These are phyloP conservation scores for Cutaneotrichosporon dermatis DNA, from an alignment of 1,284 basidiomycete species.

Conservation along the genomic window DNA sequence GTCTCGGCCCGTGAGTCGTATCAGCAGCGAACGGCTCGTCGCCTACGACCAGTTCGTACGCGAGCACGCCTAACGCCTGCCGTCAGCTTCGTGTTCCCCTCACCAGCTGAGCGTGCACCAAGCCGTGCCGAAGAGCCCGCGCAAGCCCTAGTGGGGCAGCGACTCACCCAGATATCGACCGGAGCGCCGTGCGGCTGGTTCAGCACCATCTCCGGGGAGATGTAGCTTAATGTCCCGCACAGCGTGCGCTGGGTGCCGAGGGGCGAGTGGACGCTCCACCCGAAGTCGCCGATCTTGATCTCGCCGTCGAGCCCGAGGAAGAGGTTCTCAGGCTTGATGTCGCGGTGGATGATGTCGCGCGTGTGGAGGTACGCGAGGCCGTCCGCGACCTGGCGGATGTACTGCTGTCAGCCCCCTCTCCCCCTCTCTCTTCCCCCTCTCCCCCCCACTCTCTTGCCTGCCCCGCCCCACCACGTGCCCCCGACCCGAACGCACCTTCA, in stretches of 20 bases:
- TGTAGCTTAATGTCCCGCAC: conserved; percentile 90
- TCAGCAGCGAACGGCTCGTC: conserved; percentile 81
- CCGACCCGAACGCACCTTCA: conserved; percentile 50
- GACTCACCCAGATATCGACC: conserved; percentile 39
- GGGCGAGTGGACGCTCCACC: conserved; percentile 96
- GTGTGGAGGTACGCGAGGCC: conserved; percentile 85
- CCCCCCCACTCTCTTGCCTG: too few species aligned
- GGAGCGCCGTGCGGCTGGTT: conserved; percentile 49
- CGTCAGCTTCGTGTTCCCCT: not conserved
- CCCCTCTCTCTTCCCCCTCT: too few species aligned
- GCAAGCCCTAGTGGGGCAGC: too few species aligned
- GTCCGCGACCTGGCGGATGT: conserved; percentile 95
- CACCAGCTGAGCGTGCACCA: too few species aligned
- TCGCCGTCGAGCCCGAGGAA: conserved; percentile 84
- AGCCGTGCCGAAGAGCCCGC: too few species aligned
- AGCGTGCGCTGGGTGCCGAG: conserved; percentile 63
- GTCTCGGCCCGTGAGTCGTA: conserved; percentile 22
- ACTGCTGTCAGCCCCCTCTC: conserved; percentile 51
- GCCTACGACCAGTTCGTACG: conserved; percentile 89
- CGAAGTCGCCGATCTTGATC: conserved; percentile 97
- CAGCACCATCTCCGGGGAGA: conserved; percentile 97
- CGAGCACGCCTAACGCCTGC: conserved; percentile 92
- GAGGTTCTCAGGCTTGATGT: conserved; percentile 98
- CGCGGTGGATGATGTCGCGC: conserved; percentile 97
- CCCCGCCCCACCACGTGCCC: too few species aligned